Conservation (phyloP, 163 green algal genomes). For the Chlorella variabilis region DNA sequence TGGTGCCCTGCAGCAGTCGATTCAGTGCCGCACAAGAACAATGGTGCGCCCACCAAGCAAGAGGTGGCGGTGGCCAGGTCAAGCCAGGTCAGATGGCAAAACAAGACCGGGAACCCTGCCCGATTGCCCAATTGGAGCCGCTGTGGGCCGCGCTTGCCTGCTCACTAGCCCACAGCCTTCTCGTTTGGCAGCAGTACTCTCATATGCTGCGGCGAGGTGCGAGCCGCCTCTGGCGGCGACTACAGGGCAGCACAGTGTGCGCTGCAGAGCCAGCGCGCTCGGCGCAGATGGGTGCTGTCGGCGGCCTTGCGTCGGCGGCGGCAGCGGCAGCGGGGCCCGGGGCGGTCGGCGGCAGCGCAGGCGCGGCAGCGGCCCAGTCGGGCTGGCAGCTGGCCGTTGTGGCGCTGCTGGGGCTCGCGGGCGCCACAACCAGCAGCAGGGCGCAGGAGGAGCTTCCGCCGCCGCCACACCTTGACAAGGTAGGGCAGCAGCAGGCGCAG, state of each 20-base stretch:
- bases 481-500: neutral
- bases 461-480: conserved; percentile 17
- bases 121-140: too few species aligned
- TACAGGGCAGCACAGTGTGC: neutral
- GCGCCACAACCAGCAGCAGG: neutral
- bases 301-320: neutral
- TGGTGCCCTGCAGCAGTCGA: too few species aligned
- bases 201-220: neutral
- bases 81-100: too few species aligned
- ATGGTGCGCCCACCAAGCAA: too few species aligned
- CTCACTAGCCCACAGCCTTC: too few species aligned
- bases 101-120: too few species aligned
- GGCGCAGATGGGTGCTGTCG: neutral
- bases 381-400: conserved; percentile 29
- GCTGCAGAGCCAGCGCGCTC: neutral
- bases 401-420: neutral
- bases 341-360: neutral
- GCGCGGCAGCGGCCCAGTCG: neutral
- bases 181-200: too few species aligned
- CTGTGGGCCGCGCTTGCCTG: too few species aligned
- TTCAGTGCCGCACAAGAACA: too few species aligned
- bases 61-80: too few species aligned
- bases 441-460: neutral
- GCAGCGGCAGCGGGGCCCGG: neutral
- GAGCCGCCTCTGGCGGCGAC: neutral